Evolutionary conservation across 2,329 filamentous ascomycete species (phyloP).

Genomic region (Macroventuria anomochaeta): DNA sequence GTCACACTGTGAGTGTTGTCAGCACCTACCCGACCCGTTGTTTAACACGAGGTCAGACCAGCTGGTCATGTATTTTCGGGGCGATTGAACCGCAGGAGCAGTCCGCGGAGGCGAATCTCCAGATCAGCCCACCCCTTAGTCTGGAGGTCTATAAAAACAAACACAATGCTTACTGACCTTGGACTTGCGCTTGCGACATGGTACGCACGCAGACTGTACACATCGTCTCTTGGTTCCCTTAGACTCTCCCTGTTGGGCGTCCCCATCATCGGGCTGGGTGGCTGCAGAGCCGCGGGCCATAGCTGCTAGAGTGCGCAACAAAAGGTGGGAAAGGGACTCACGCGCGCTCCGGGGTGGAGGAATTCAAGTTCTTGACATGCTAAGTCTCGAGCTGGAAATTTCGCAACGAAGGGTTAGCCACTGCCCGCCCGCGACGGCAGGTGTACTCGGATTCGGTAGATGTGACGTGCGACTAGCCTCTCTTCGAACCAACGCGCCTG

Average conservation of each 20-base stretch:
- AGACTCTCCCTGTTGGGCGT: conserved; percentile 28
- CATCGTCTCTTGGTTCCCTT: conserved; percentile 45
- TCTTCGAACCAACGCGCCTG: conserved; percentile 9
- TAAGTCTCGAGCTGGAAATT: conserved; percentile 9
- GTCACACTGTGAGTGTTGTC: conserved; percentile 54
- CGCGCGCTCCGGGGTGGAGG: conserved; percentile 28
- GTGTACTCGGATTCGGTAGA: conserved; percentile 14
- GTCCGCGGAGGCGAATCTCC: conserved; percentile 31
- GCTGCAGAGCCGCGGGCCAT: conserved; percentile 40
- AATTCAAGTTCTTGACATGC: conserved; percentile 25
- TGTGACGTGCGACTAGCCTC: conserved; percentile 23
- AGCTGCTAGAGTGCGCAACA: conserved; percentile 18
- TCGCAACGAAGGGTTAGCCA: conserved; percentile 12
- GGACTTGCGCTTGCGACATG: conserved; percentile 59
- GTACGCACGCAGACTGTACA: conserved; percentile 54
- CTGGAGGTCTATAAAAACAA: not conserved
- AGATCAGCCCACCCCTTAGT: conserved; percentile 16
- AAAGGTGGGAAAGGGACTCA: conserved; percentile 16
- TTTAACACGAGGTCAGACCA: conserved; percentile 1
- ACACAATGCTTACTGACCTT: conserved; percentile 48
- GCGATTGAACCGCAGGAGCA: not conserved
- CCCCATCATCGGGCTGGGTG: conserved; percentile 31
- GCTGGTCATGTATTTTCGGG: conserved; percentile 1
- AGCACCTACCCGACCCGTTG: conserved; percentile 15
- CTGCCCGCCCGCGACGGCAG: conserved; percentile 1